A percentile compares a stretch with the other conserved stretches of the same genome.
phyloP scores from a whole-genome alignment of 768 basidiomycete species.

The Pseudohyphozyma bogoriensis region DNA sequence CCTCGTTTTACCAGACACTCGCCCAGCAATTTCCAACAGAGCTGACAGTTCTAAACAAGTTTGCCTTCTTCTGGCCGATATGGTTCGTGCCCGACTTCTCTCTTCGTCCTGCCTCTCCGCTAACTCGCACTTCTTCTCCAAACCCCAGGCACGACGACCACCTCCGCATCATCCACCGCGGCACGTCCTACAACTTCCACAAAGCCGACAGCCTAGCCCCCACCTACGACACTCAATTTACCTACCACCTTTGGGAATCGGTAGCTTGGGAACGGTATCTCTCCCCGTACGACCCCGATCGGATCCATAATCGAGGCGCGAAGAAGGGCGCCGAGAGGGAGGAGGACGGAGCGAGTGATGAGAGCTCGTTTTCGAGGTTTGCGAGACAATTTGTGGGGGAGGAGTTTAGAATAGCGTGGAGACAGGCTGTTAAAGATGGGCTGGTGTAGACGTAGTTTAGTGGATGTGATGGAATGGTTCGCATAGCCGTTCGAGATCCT shows the following conservation, averaged over 20 bases:
- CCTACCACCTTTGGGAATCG: constrained; percentile 40
- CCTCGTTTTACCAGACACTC: constrained; percentile 22
- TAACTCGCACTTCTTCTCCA: too few species aligned
- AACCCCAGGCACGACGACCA: constrained; percentile 13
- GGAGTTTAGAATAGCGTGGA: constrained; percentile 10
- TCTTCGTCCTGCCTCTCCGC: not conserved
- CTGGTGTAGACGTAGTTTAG: not conserved
- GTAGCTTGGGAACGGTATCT: constrained; percentile 34
- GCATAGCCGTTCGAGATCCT: too few species aligned
- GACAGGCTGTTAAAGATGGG: constrained; percentile 2
- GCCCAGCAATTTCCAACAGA: constrained; percentile 37
- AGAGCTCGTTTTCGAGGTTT: constrained; percentile 36
- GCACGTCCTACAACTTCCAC: constrained; percentile 33
- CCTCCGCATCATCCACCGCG: constrained; percentile 33
- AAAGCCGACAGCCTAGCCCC: constrained; percentile 18
- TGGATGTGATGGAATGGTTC: not conserved
- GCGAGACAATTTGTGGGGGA: constrained; percentile 24
- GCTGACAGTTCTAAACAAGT: constrained; percentile 38
- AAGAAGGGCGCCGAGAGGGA: constrained; percentile 4
- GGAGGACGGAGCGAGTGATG: constrained; percentile 7
- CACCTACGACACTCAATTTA: constrained; percentile 26
- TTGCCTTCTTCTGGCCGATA: constrained; percentile 40
- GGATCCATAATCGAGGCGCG: constrained; percentile 27
- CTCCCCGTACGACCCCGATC: constrained; percentile 31
- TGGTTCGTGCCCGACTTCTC: constrained; percentile 34